Evolutionary conservation across 257 asterid genomes (phyloP).

Genomic region (Leonotis leonurus): DNA sequence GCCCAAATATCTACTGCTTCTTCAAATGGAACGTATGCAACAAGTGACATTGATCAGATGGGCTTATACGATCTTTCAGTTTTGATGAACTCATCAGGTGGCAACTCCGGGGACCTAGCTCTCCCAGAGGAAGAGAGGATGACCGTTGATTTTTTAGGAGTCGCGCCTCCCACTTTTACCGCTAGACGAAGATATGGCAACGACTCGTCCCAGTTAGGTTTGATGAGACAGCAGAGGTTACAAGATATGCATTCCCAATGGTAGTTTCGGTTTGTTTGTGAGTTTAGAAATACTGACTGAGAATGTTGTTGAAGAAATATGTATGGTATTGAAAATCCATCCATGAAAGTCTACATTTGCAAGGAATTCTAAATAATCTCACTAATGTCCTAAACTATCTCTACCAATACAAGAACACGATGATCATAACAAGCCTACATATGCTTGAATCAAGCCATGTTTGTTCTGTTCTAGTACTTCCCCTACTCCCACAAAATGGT

Average conservation of each 20-base stretch:
- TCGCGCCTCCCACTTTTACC: conserved; percentile 6
- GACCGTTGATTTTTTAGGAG: conserved; percentile 26
- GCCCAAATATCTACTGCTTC: background rate
- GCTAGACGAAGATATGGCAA: background rate
- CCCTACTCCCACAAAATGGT: too few species aligned
- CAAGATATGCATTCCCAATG: conserved; percentile 17
- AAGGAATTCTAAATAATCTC: background rate
- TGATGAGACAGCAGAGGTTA: background rate
- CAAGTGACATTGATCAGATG: background rate
- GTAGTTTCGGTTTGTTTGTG: background rate
- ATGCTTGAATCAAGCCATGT: too few species aligned
- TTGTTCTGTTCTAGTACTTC: too few species aligned
- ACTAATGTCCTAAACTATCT: background rate
- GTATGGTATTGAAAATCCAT: background rate
- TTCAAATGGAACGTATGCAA: background rate
- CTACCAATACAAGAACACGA: background rate
- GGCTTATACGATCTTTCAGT: background rate
- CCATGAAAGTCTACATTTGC: background rate
- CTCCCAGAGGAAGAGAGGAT: conserved; percentile 3
- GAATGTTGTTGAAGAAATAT: background rate
- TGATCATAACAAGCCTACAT: too few species aligned
- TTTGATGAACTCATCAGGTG: conserved; percentile 5
- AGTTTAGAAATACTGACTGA: background rate
- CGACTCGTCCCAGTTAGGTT: background rate
- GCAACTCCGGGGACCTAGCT: background rate